These are phyloP conservation scores for Sporothrix dimorphospora DNA, from an alignment of 2,329 filamentous ascomycete genomes.

Conservation along the genomic window DNA sequence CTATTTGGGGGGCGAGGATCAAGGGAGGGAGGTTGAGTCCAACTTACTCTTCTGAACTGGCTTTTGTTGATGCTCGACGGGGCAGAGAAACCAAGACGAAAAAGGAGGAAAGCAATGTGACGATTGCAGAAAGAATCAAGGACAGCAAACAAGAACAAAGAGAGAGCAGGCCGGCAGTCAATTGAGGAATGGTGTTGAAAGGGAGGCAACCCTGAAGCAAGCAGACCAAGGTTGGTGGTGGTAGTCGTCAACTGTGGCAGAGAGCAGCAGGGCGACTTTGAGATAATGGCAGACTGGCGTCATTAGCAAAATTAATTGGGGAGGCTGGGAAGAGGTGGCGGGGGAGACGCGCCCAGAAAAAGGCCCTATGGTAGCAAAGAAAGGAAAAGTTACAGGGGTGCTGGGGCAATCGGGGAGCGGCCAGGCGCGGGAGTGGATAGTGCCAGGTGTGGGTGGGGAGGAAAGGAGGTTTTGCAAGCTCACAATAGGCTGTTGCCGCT, in stretches of 20 bases:
- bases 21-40: neutral
- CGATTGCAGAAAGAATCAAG: conserved; percentile 6
- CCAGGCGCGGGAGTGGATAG: conserved; percentile 24
- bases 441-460: conserved; percentile 24
- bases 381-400: conserved; percentile 30
- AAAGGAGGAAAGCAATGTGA: conserved; percentile 10
- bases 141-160: neutral
- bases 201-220: conserved; percentile 25
- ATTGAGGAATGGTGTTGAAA: conserved; percentile 20
- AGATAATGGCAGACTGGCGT: conserved; percentile 31
- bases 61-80: neutral
- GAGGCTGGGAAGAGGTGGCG: conserved; percentile 35
- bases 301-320: conserved; percentile 33
- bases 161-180: conserved; percentile 10
- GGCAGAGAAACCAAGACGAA: neutral
- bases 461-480: conserved; percentile 29
- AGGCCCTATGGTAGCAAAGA: conserved; percentile 20
- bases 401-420: conserved; percentile 24
- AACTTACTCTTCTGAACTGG: conserved; percentile 9
- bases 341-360: conserved; percentile 26
- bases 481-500: conserved; percentile 27
- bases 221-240: conserved; percentile 18
- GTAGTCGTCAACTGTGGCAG: neutral
- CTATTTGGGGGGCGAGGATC: neutral
- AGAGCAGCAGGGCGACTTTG: conserved; percentile 10